These are phyloP conservation scores for Fusarium goolgardi DNA, from an alignment of 2,329 filamentous ascomycete species.

Conservation along the genomic window DNA sequence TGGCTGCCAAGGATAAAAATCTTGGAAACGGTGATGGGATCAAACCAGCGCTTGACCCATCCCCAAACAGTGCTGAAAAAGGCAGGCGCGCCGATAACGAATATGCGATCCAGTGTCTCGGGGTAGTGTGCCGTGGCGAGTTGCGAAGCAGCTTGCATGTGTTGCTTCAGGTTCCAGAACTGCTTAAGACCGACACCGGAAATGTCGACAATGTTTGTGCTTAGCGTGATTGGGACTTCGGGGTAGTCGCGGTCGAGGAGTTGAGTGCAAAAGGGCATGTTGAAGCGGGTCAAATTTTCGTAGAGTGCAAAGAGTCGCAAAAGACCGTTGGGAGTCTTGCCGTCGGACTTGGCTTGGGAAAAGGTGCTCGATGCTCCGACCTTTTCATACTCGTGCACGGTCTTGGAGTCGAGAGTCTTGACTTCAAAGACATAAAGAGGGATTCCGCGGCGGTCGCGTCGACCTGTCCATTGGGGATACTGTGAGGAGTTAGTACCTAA, in stretches of 20 bases:
- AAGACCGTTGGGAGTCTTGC: constrained; percentile 78
- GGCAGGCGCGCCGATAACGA: constrained; percentile 85
- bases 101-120: constrained; percentile 78
- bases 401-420: constrained; percentile 82
- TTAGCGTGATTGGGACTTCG: constrained; percentile 88
- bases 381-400: constrained; percentile 82
- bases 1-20: constrained; percentile 85
- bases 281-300: constrained; percentile 90
- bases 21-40: constrained; percentile 92
- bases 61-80: constrained; percentile 96
- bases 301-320: constrained; percentile 92
- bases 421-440: constrained; percentile 94
- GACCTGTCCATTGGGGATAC: constrained; percentile 96
- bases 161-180: constrained; percentile 93
- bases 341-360: constrained; percentile 71
- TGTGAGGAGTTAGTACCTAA: constrained; percentile 50
- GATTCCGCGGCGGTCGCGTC: constrained; percentile 89
- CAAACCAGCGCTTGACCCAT: constrained; percentile 96
- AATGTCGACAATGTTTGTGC: constrained; percentile 95
- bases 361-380: constrained; percentile 65
- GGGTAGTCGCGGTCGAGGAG: constrained; percentile 77
- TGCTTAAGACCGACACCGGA: constrained; percentile 87
- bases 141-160: constrained; percentile 92
- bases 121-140: constrained; percentile 95
- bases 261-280: constrained; percentile 84